phyloP scores from a whole-genome alignment of 441 rosid species.

The Jatropha podagrica region DNA sequence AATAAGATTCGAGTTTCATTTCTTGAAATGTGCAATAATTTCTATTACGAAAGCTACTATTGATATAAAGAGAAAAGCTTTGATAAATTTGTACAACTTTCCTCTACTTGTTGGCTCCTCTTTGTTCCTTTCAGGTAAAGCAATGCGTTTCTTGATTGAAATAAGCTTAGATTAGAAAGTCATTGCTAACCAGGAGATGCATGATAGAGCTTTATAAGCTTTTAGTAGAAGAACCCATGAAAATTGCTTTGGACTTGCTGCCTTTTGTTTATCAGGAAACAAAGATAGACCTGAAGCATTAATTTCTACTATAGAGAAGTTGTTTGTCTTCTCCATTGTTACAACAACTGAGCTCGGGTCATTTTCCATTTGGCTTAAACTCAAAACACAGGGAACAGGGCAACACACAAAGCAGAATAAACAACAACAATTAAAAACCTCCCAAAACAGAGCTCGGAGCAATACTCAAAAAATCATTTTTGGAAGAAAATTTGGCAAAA shows the following conservation, averaged over 20 bases:
- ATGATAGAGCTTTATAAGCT: conserved; percentile 57
- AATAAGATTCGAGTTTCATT: conserved; percentile 63
- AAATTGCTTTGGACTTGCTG: conserved; percentile 63
- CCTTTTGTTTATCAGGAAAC: conserved; percentile 57
- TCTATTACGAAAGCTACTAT: conserved; percentile 59
- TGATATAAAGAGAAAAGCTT: conserved; percentile 59
- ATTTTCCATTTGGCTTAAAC: conserved; percentile 24
- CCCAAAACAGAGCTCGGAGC: background rate
- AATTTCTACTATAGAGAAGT: conserved; percentile 47
- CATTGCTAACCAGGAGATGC: conserved; percentile 58
- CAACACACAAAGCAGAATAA: background rate
- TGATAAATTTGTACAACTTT: conserved; percentile 69
- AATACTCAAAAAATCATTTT: conserved; percentile 14
- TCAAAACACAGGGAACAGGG: background rate
- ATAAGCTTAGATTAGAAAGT: conserved; percentile 34
- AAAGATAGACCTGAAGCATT: conserved; percentile 47
- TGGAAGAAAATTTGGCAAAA: conserved; percentile 15
- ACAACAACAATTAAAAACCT: background rate
- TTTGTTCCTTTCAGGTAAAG: conserved; percentile 42
- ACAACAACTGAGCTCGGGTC: conserved; percentile 71
- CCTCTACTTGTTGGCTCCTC: conserved; percentile 68
- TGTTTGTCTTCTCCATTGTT: conserved; percentile 63
- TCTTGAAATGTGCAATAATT: conserved; percentile 64
- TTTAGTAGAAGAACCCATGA: conserved; percentile 65
- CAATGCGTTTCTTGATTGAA: conserved; percentile 64